phyloP scores from a whole-genome alignment of 768 basidiomycete species.

The Paxillus ammoniavirescens region DNA sequence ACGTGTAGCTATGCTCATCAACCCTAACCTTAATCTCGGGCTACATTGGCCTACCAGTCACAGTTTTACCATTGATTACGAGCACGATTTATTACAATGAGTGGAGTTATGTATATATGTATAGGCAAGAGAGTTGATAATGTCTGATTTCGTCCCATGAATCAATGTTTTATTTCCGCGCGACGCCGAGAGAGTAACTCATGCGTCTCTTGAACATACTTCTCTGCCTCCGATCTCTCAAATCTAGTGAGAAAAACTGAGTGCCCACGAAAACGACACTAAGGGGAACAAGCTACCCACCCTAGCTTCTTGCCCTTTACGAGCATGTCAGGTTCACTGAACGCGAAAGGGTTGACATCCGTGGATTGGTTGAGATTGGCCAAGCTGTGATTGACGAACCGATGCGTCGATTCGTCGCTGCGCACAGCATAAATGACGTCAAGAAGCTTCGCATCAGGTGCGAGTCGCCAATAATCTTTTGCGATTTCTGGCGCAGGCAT shows the following conservation, averaged over 20 bases:
- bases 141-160: constrained; percentile 1
- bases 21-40: constrained; percentile 14
- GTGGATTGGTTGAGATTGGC: constrained; percentile 75
- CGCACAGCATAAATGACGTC: constrained; percentile 92
- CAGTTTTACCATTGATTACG: not conserved
- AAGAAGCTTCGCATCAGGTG: constrained; percentile 67
- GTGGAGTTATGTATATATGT: constrained; percentile 13
- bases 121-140: not conserved
- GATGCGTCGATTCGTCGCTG: constrained; percentile 90
- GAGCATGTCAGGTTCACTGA: constrained; percentile 86
- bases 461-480: constrained; percentile 92
- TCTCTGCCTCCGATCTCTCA: constrained; percentile 62
- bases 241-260: constrained; percentile 44
- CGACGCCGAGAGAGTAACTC: constrained; percentile 43
- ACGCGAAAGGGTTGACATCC: constrained; percentile 88
- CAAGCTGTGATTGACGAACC: constrained; percentile 94
- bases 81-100: constrained; percentile 10
- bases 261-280: constrained; percentile 13
- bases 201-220: constrained; percentile 63
- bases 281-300: constrained; percentile 41
- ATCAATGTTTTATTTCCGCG: constrained; percentile 30
- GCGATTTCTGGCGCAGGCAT: constrained; percentile 83
- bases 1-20: constrained; percentile 27
- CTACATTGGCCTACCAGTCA: not conserved
- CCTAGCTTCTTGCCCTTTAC: constrained; percentile 74